These are phyloP conservation scores for Ustilago trichophora DNA, from an alignment of 1,284 basidiomycete genomes.

Conservation along the genomic window DNA sequence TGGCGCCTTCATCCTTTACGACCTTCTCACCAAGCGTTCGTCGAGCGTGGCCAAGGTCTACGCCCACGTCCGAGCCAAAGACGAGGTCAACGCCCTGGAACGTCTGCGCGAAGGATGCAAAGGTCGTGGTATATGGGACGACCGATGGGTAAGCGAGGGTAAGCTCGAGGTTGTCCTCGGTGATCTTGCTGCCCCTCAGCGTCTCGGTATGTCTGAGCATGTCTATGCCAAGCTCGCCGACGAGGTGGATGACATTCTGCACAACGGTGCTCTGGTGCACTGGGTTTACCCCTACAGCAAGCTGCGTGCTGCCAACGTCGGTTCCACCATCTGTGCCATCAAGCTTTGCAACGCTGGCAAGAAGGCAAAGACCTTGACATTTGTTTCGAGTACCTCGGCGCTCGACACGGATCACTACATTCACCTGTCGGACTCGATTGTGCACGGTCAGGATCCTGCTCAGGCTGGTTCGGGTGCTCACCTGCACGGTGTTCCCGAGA, in stretches of 20 bases:
- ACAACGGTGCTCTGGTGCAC: constrained; percentile 97
- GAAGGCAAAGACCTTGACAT: constrained; percentile 80
- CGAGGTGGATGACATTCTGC: constrained; percentile 85
- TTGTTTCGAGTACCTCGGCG: constrained; percentile 92
- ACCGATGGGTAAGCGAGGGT: constrained; percentile 79
- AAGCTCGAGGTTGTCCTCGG: constrained; percentile 86
- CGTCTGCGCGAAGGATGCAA: constrained; percentile 80
- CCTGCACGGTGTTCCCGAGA: constrained; percentile 79
- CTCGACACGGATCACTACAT: constrained; percentile 92
- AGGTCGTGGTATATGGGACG: constrained; percentile 91
- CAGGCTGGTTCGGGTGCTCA: constrained; percentile 16
- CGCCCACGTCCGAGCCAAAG: constrained; percentile 84
- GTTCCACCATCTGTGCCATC: constrained; percentile 84
- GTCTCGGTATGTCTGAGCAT: constrained; percentile 77
- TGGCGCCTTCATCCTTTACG: constrained; percentile 88
- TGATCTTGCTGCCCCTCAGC: constrained; percentile 77
- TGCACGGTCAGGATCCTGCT: constrained; percentile 39
- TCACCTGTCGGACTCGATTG: constrained; percentile 76
- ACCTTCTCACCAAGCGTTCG: constrained; percentile 75
- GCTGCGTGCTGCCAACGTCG: constrained; percentile 88
- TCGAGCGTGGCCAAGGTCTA: constrained; percentile 83
- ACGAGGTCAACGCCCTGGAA: constrained; percentile 74
- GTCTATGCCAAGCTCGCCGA: constrained; percentile 77
- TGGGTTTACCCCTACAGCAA: constrained; percentile 99
- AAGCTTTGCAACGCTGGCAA: constrained; percentile 76